Conservation (phyloP, 2,329 filamentous ascomycete genomes). For the Fusarium transvaalense region DNA sequence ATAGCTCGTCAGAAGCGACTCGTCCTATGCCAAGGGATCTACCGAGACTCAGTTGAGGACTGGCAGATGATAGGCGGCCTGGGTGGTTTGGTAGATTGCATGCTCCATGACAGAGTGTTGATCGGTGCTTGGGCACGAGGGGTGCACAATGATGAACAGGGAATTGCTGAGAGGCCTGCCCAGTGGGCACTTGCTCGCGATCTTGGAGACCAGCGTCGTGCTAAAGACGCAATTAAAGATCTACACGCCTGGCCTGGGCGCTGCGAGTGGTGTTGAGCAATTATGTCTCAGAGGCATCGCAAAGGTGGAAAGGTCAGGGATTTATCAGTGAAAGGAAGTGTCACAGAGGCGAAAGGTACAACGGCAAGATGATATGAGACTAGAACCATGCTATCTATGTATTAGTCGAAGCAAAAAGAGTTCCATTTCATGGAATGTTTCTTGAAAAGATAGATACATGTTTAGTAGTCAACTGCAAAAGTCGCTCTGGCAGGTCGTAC, state of each 20-base stretch:
- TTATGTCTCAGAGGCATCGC: background rate
- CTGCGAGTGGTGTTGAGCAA: slow-evolving; percentile 1
- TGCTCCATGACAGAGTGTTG: slow-evolving; percentile 3
- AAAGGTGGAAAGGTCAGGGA: too few species aligned
- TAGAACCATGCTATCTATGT: too few species aligned
- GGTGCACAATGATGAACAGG: background rate
- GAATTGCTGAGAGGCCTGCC: background rate
- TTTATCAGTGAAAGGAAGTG: too few species aligned
- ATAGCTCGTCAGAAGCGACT: background rate
- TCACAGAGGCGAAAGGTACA: too few species aligned
- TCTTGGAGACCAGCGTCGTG: background rate
- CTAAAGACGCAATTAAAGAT: background rate
- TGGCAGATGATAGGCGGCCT: background rate
- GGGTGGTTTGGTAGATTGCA: background rate
- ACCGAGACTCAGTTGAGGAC: background rate
- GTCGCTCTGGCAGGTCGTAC: too few species aligned
- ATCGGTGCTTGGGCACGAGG: background rate
- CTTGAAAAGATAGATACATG: too few species aligned
- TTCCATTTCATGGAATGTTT: too few species aligned
- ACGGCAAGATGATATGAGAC: too few species aligned
- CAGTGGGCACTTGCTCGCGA: background rate
- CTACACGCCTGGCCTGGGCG: background rate
- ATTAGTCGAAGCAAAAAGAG: too few species aligned
- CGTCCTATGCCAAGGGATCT: background rate
- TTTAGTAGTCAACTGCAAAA: too few species aligned